Base-by-base conservation (phyloP, 768 basidiomycete genomes). In the Leucocoprinus sp. region DNA sequence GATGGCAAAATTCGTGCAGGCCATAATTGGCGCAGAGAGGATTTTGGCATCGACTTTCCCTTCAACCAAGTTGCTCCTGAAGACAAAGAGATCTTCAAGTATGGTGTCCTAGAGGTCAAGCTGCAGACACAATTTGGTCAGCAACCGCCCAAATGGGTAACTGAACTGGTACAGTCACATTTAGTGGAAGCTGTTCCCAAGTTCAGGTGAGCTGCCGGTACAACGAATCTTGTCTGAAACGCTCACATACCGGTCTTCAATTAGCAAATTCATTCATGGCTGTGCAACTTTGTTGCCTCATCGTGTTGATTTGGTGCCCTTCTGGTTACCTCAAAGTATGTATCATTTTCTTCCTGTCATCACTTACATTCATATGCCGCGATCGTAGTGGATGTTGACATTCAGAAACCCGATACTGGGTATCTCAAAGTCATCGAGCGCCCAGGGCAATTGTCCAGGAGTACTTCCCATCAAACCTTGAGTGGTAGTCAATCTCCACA, bases 141-240 rank as follows among this genome's bases (percentile, higher is more conserved):
- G 61, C 80, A 96, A 60, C 93, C 96, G 3, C 95, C 95, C 0
- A 71, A 84, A 58, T 99, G 96, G 96, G 91, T 98, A 14, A 81
- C 82, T 5, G 95, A 98, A 45, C 78, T 99, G n/a, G 92, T 98
- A 18, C 81, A 85, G 55, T 91, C 88, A 22, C 92, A 98, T 64
- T 67, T 98, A 5, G 95, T 98, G 14, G 96, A 97, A 63, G 92
- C 93, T 9, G 91, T 99, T 1, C 96, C 96, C 26, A 98, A 98
- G 67, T 98, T 98, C 73, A 87, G 84, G 88, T 75, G 68, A 27
- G 44, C 1, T 23, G 23, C 15, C 5, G 17, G 8, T 36, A 47
- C 19, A 23, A 15, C 6, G 22, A 12, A 41, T 8, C 11, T 18
- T 14, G 2, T 43, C n/a, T 15, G 18, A 21, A n/a, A n/a, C 21